A percentile compares a stretch with the other conserved stretches of the same genome.
These are phyloP conservation scores for Myriosclerotinia duriaeana DNA, from an alignment of 2,329 filamentous ascomycete species.

Conservation along the genomic window DNA sequence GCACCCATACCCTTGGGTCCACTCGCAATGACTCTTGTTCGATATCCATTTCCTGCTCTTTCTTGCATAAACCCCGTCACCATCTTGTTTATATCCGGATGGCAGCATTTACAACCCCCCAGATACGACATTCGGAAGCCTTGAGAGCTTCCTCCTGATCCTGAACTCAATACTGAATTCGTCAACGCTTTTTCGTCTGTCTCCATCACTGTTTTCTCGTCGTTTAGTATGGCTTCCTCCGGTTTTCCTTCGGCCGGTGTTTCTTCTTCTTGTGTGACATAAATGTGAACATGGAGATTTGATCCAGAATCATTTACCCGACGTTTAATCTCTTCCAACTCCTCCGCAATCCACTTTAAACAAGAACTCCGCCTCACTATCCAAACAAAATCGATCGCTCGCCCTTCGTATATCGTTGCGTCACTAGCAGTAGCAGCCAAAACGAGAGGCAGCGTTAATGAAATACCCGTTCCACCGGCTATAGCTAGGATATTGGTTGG, in stretches of 20 bases:
- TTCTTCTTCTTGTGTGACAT: slow-evolving; percentile 49
- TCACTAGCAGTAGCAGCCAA: slow-evolving; percentile 44
- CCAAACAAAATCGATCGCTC: slow-evolving; percentile 62
- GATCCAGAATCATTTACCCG: slow-evolving; percentile 43
- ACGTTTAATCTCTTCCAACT: slow-evolving; percentile 51
- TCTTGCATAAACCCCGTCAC: slow-evolving; percentile 51
- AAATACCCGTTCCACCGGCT: slow-evolving; percentile 59
- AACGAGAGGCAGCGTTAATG: slow-evolving; percentile 55
- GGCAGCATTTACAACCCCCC: slow-evolving; percentile 1
- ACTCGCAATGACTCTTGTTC: slow-evolving; percentile 59
- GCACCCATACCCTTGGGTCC: slow-evolving; percentile 60
- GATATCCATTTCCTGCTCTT: slow-evolving; percentile 46
- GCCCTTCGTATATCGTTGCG: slow-evolving; percentile 4
- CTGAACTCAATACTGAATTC: neutral
- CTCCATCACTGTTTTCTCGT: neutral
- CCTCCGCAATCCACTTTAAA: slow-evolving; percentile 57
- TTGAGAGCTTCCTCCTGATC: too few relatives aligned
- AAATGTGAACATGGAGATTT: slow-evolving; percentile 55
- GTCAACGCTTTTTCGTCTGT: slow-evolving; percentile 6
- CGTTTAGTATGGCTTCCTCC: neutral
- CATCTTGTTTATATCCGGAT: slow-evolving; percentile 39
- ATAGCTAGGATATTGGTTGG: slow-evolving; percentile 51
- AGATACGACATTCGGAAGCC: slow-evolving; percentile 1
- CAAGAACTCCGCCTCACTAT: slow-evolving; percentile 56
- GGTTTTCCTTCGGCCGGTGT: neutral